These are phyloP conservation scores for Cucumis melo DNA, from an alignment of 306 rosid species.

Conservation along the genomic window DNA sequence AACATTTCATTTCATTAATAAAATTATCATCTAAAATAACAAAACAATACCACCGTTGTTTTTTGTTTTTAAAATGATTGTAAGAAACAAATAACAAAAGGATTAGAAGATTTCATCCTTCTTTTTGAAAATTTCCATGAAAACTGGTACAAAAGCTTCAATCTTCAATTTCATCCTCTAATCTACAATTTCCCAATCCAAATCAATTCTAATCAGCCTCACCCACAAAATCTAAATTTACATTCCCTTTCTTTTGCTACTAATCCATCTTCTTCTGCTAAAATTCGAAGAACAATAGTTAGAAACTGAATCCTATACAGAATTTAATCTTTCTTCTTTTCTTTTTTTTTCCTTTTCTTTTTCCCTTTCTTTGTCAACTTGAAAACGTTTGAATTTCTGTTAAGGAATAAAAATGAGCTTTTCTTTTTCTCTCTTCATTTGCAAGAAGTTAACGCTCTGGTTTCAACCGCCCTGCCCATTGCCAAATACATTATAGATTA, in stretches of 20 bases:
- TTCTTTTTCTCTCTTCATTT: not conserved
- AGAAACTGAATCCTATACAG: slow-evolving; percentile 75
- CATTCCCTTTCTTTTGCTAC: slow-evolving; percentile 12
- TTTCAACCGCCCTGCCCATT: slow-evolving; percentile 63
- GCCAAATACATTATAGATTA: not conserved
- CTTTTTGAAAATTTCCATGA: slow-evolving; percentile 7
- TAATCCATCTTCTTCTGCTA: slow-evolving; percentile 70
- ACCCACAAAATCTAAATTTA: slow-evolving; percentile 21
- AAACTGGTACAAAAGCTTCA: slow-evolving; percentile 26
- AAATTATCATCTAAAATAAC: not conserved
- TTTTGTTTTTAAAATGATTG: not conserved
- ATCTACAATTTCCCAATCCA: slow-evolving; percentile 28
- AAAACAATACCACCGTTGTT: not conserved
- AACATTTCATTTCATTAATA: not conserved
- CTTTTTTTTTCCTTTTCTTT: not conserved
- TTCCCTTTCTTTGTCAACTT: slow-evolving; percentile 20
- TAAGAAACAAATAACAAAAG: not conserved
- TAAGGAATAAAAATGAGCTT: slow-evolving; percentile 12
- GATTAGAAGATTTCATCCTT: not conserved
- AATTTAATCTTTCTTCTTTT: not conserved
- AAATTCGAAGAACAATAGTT: slow-evolving; percentile 61
- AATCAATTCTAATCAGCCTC: slow-evolving; percentile 30
- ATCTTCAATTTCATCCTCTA: slow-evolving; percentile 15
- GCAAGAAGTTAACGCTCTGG: slow-evolving; percentile 32
- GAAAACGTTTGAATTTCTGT: slow-evolving; percentile 24